A percentile compares a stretch with the other conserved stretches of the same genome.
phyloP scores from a whole-genome alignment of 495 filamentous ascomycete species.

The Aspergillus biplanus region DNA sequence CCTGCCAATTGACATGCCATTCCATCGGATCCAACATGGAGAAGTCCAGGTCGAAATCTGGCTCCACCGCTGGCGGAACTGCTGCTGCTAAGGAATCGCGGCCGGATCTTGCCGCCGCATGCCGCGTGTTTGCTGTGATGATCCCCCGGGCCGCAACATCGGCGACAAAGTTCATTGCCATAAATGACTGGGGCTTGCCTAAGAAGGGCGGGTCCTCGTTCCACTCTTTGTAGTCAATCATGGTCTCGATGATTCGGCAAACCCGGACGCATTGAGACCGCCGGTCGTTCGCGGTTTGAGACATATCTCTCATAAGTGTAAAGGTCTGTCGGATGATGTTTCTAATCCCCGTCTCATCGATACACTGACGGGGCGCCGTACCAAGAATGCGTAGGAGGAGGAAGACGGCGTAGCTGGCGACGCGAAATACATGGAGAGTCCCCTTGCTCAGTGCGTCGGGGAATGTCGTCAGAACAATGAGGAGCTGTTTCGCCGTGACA shows the following conservation, averaged over 20 bases:
- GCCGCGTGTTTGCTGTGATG: constrained; percentile 1
- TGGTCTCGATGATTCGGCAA: constrained; percentile 4
- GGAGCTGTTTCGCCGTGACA: constrained; percentile 1
- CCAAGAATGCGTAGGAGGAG: constrained; percentile 1
- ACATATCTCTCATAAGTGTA: constrained; percentile 4
- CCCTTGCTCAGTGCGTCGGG: constrained; percentile 9
- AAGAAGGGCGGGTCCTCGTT: neutral
- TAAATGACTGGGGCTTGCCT: constrained; percentile 5
- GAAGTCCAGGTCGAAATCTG: constrained; percentile 4
- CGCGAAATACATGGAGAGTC: neutral
- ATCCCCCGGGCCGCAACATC: constrained; percentile 7
- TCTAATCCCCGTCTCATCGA: constrained; percentile 1
- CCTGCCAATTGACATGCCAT: constrained; percentile 7
- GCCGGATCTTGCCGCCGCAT: neutral
- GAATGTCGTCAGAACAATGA: neutral
- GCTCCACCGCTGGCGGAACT: constrained; percentile 3
- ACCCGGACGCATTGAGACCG: constrained; percentile 2
- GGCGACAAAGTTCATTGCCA: constrained; percentile 1
- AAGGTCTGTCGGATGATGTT: constrained; percentile 9
- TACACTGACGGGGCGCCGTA: neutral
- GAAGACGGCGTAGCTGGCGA: constrained; percentile 1
- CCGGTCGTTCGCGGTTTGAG: constrained; percentile 8
- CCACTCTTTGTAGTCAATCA: constrained; percentile 4
- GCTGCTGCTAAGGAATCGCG: neutral
- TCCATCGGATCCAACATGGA: constrained; percentile 6